Evolutionary conservation across 805 yeast species (phyloP), one percentile per base, ranked within the genome.

Genomic region (Cyberlindnera xylosilytica): DNA sequence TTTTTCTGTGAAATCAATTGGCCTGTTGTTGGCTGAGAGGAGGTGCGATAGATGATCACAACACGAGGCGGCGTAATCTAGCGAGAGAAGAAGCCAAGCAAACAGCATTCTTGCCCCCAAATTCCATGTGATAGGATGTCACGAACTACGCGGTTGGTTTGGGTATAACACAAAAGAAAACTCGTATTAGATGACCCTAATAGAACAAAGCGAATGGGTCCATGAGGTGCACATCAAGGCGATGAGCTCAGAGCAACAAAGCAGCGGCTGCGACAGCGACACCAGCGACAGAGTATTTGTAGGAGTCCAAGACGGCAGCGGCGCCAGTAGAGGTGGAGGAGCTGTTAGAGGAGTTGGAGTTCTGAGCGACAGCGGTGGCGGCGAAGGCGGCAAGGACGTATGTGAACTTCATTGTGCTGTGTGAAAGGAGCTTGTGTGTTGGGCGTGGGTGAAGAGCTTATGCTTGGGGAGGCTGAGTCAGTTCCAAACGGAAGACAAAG

Each of bases 221-320:
- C n/a, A n/a, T n/a, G n/a, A n/a, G n/a, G n/a, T n/a, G n/a, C n/a
- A n/a, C n/a, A n/a, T n/a, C n/a, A n/a, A n/a, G n/a, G n/a, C n/a
- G n/a, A n/a, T n/a, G n/a, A n/a, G n/a, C 34, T 44, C 23, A 44
- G 34, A 44, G 26, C 39, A 44, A 37, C 33, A 37, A 42, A 19
- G 44, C 51, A 35, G 47, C 52, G 28, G 51, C 51, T 19, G 44
- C 41, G 24, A 46, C 49, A 22, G 50, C 54, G 27, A 46, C 45
- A 42, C 46, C 48, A 34, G 44, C 49, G 22, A 30, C 42, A 36
- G 38, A 36, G 34, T 37, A 40, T 27, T 39, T 40, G 39, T 33
- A 40, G 31, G 47, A 39, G 37, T 40, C 52, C 30, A 47, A 40
- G 12, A 31, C 44, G 34, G 44, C 54, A 28, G 49, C 51, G 33